Percentiles rank a stretch among this genome's conserved stretches.
These are phyloP conservation scores for Hebeloma cylindrosporum DNA, from an alignment of 768 basidiomycete species.

Conservation along the genomic window DNA sequence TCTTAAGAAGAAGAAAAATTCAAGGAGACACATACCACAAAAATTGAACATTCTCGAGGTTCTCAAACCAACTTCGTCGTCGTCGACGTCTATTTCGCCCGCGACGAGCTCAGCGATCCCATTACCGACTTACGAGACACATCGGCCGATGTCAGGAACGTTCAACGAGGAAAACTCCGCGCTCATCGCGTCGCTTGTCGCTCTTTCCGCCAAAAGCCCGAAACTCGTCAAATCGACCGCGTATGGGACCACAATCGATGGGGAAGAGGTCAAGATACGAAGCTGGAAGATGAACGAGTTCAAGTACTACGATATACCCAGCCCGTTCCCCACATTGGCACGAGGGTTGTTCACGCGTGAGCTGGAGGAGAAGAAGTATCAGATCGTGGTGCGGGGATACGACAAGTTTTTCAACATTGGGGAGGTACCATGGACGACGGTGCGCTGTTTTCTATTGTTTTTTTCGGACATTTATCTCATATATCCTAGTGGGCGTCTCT, in stretches of 20 bases:
- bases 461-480: slow-evolving; percentile 1
- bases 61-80: too few relatives aligned
- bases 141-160: too few relatives aligned
- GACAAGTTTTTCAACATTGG: slow-evolving; percentile 99
- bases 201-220: slow-evolving; percentile 51
- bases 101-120: too few relatives aligned
- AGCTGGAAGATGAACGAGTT: slow-evolving; percentile 99
- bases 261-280: too few relatives aligned
- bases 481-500: slow-evolving; percentile 71
- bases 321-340: slow-evolving; percentile 93
- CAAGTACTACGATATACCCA: slow-evolving; percentile 87
- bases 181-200: slow-evolving; percentile 55
- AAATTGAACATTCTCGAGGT: too few relatives aligned
- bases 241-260: slow-evolving; percentile 51
- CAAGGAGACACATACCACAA: too few relatives aligned
- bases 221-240: slow-evolving; percentile 64
- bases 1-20: too few relatives aligned
- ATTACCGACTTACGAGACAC: too few relatives aligned
- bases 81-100: too few relatives aligned
- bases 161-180: slow-evolving; percentile 49
- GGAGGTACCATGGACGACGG: slow-evolving; percentile 94
- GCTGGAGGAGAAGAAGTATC: slow-evolving; percentile 33
- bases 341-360: slow-evolving; percentile 83
- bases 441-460: slow-evolving; percentile 39
- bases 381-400: slow-evolving; percentile 88